phyloP scores from a whole-genome alignment of 805 yeast genomes.

The Cyberlindnera xylosilytica region DNA sequence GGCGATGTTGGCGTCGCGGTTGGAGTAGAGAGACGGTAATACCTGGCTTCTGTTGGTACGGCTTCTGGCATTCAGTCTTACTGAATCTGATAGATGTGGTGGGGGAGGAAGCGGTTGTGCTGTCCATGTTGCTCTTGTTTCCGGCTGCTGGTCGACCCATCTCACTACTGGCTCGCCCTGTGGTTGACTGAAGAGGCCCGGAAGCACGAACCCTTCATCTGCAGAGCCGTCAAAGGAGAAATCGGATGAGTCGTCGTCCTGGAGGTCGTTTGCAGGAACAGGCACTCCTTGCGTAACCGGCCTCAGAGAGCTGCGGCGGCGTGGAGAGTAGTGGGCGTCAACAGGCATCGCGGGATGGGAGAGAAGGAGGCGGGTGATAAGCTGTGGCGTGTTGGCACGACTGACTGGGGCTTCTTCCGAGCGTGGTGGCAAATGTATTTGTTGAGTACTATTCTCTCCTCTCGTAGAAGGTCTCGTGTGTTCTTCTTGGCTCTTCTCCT shows the following conservation, averaged over 20 bases:
- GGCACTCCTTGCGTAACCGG: too few species aligned
- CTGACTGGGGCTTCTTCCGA: too few species aligned
- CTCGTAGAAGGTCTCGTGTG: too few species aligned
- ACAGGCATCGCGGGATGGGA: too few species aligned
- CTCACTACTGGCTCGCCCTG: background rate
- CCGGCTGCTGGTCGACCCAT: conserved; percentile 7
- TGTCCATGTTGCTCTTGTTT: background rate
- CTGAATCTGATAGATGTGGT: background rate
- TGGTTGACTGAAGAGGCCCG: background rate
- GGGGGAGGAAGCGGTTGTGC: background rate
- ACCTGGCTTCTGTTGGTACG: background rate
- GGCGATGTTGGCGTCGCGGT: background rate
- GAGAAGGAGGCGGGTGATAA: too few species aligned
- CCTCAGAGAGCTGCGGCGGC: too few species aligned
- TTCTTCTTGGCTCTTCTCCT: too few species aligned
- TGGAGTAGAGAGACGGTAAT: background rate
- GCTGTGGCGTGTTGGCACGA: too few species aligned
- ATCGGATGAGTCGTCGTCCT: background rate
- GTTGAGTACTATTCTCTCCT: too few species aligned
- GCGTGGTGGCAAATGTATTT: too few species aligned
- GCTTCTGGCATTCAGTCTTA: background rate
- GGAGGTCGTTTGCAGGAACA: too few species aligned
- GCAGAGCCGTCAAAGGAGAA: conserved; percentile 2
- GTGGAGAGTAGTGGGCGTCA: too few species aligned
- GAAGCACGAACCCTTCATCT: background rate